phyloP scores from a whole-genome alignment of 345 rosid genomes.

The Corchorus olitorius region DNA sequence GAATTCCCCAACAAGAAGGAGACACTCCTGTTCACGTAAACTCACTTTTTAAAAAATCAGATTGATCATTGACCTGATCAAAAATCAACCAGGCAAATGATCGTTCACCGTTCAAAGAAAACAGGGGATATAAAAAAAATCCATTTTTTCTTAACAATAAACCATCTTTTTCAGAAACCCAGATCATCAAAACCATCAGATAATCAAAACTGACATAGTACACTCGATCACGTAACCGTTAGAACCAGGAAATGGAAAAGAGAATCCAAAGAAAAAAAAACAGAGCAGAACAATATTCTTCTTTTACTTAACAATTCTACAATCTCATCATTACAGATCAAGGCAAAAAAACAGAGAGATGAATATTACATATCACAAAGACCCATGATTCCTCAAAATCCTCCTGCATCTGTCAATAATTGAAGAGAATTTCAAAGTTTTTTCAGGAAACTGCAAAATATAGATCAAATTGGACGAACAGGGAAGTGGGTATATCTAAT shows the following conservation, averaged over 20 bases:
- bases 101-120: conserved; percentile 18
- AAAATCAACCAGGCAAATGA: conserved; percentile 15
- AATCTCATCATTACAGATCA: conserved; percentile 49
- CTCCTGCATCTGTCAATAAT: conserved; percentile 50
- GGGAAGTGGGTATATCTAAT: conserved; percentile 36
- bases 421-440: conserved; percentile 30
- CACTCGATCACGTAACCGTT: conserved; percentile 33
- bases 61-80: conserved; percentile 40
- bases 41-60: conserved; percentile 28
- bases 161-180: conserved; percentile 31
- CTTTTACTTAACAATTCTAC: conserved; percentile 23
- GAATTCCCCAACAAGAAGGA: conserved; percentile 38
- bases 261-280: conserved; percentile 16
- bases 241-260: conserved; percentile 17
- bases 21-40: conserved; percentile 47
- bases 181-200: conserved; percentile 35
- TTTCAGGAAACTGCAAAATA: conserved; percentile 12
- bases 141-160: not conserved
- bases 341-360: conserved; percentile 27
- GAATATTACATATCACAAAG: conserved; percentile 43
- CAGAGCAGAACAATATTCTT: conserved; percentile 17
- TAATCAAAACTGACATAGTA: conserved; percentile 8
- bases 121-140: conserved; percentile 31
- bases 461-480: conserved; percentile 36
- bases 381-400: conserved; percentile 44